Base-by-base conservation (phyloP, 495 filamentous ascomycete genomes). In the Podospora bellae-mahoneyi region DNA sequence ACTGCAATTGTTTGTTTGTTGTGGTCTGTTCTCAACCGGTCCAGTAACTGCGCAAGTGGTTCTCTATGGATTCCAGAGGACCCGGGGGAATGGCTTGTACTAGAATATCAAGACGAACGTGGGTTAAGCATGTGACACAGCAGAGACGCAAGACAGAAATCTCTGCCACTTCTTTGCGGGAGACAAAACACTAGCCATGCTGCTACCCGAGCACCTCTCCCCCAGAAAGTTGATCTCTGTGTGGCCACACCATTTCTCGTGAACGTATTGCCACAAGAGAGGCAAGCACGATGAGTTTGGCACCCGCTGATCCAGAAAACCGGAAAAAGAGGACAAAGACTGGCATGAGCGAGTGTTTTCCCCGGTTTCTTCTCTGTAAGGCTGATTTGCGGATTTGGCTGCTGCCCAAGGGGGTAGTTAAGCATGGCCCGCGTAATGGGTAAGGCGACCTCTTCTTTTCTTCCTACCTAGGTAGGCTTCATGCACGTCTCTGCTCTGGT, bases 1-100 rank as follows among this genome's bases (percentile, higher is more conserved):
- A 58, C 18, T 58, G 55, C 16, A 5, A 20, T 58, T 58, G 55
- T 58, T 58, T 58, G 55, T 58, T 58, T 58, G 55, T 58, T 58
- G 23, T 58, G 4, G 55, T 26, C 23, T 56, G 54, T 56, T 56
- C 15, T 16, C 39, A 48, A 16, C 15, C 39, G 13, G 39, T 48
- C 39, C 39, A 48, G 39, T 10, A 5, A 48, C 39, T 48, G 39
- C 39, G 39, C 39, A 48, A 13, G 39, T 18, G 39, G 9, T 16
- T 32, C 30, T 32, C 23, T 10, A 39, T 39, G 34, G 34, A 39
- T 39, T 39, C 34, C 10, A 39, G 34, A 39, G 34, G 39, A 16
- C 39, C 39, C 39, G 39, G 39, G 39, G 39, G 9, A 10, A 48
- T 48, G 39, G 39, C 39, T 48, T 48, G 39, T 48, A 16, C 39